phyloP scores from a whole-genome alignment of 441 rosid species.

The Pelargonium fulgidum region DNA sequence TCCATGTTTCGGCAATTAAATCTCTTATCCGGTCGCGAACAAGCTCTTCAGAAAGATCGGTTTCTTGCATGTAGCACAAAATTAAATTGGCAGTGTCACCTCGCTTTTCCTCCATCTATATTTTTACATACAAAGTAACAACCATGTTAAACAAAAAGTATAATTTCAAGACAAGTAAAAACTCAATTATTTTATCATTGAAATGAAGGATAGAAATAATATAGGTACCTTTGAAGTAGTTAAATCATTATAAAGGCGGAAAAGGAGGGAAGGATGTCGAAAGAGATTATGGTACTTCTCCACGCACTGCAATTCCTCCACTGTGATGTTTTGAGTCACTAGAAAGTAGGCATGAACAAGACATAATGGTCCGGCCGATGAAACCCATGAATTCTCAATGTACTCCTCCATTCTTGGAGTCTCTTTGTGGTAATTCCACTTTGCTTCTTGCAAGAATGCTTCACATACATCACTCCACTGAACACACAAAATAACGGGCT shows the following conservation, averaged over 20 bases:
- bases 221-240: conserved; percentile 39
- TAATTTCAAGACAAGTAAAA: too few relatives aligned
- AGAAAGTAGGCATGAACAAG: conserved; percentile 32
- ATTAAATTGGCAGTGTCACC: conserved; percentile 30
- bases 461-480: conserved; percentile 43
- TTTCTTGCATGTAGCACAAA: conserved; percentile 30
- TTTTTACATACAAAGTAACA: too few relatives aligned
- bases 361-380: conserved; percentile 31
- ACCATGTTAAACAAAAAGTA: too few relatives aligned
- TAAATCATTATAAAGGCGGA: conserved; percentile 36
- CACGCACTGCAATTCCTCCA: conserved; percentile 14
- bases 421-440: conserved; percentile 24
- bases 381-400: conserved; percentile 35
- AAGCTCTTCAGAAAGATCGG: conserved; percentile 22
- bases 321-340: conserved; percentile 6
- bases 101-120: conserved; percentile 29
- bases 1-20: conserved; percentile 29
- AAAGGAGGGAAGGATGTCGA: conserved; percentile 28
- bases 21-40: conserved; percentile 20
- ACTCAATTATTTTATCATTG: too few relatives aligned
- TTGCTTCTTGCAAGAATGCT: conserved; percentile 39
- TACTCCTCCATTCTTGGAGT: conserved; percentile 34
- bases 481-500: too few relatives aligned
- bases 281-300: conserved; percentile 24
- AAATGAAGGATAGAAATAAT: too few relatives aligned